These are phyloP conservation scores for Schizochytrium sp. DNA, from an alignment of 108 stramenopile genomes.

Conservation along the genomic window DNA sequence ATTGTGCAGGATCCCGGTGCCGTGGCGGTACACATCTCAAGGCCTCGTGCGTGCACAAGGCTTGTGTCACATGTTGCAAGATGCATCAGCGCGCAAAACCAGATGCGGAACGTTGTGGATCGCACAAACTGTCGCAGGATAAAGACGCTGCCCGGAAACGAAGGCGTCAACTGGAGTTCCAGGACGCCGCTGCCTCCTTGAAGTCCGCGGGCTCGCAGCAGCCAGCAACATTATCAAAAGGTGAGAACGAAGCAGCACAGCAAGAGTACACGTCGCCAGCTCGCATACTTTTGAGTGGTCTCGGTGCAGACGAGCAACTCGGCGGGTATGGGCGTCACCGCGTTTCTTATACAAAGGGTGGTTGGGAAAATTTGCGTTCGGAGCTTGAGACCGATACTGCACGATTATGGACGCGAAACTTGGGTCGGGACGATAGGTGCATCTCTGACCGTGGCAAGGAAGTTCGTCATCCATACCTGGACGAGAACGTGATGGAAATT, in stretches of 20 bases:
- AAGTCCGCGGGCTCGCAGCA: background rate
- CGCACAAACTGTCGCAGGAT: background rate
- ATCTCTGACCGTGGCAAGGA: slow-evolving; percentile 78
- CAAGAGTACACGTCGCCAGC: slow-evolving; percentile 19
- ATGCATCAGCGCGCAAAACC: background rate
- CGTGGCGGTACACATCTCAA: slow-evolving; percentile 1
- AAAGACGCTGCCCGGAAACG: background rate
- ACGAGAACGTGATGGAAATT: slow-evolving; percentile 67
- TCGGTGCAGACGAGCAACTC: slow-evolving; percentile 92
- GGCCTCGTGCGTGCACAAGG: slow-evolving; percentile 31
- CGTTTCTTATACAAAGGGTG: slow-evolving; percentile 56
- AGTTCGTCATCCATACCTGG: slow-evolving; percentile 83
- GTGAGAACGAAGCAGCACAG: background rate
- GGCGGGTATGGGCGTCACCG: slow-evolving; percentile 89
- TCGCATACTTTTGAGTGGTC: slow-evolving; percentile 66
- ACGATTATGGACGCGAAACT: slow-evolving; percentile 87
- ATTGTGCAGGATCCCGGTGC: background rate
- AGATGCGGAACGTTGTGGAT: background rate
- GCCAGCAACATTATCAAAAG: background rate
- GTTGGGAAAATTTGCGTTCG: slow-evolving; percentile 49
- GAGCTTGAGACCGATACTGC: slow-evolving; percentile 73
- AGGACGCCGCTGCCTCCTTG: too few species aligned
- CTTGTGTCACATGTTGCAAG: background rate
- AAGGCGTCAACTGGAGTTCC: background rate
- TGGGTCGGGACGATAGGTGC: slow-evolving; percentile 88